Base-by-base conservation (phyloP, 768 basidiomycete genomes). In the Tricholoma flavovirens region DNA sequence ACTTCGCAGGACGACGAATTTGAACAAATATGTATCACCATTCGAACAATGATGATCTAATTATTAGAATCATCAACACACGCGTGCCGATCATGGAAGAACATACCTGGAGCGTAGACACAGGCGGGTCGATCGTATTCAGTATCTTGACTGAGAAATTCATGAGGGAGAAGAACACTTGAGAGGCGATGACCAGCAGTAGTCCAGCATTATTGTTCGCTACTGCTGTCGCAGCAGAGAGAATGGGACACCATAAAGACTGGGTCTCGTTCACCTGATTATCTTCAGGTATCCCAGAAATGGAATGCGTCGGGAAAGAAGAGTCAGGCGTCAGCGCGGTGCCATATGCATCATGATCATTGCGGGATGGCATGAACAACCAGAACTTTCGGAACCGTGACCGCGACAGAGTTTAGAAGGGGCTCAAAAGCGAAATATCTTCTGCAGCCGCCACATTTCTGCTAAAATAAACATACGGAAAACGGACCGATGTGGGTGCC, bases 111-210 rank as follows among this genome's bases (percentile, higher is more conserved):
- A 84, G 66, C 7, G 80, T 73, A 2, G 80, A 77, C 9, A 84
- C 78, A 1, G 84, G 86, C 10, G 77, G 71, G 56, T 84, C 80
- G 4, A 84, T 67, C 17, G 66, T 69, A 56, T 82, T 79, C 58
- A 89, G 66, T 58, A 73, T 73, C 70, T 88, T 88, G 36, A 88
- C 86, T 5, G 77, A 69, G 2, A 83, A 70, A 50, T 82, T 82
- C 75, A 86, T 83, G 19, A 77, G 65, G 4, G 83, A 75, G 30
- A 84, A 77, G 68, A 84, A 83, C n/a, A 82, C 70, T 62, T 86
- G 83, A 14, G 83, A 67, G 2, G 71, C 67, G 2, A 76, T 76
- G 15, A 88, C 76, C 15, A 86, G 73, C 35, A 85, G 66, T 49
- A 89, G 68, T 5, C 87, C 87, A 5, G 72, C 67, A 66, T 88